Evolutionary conservation across 192 early-diverging fungal genomes (phyloP).

Genomic region (Podila minutissima): DNA sequence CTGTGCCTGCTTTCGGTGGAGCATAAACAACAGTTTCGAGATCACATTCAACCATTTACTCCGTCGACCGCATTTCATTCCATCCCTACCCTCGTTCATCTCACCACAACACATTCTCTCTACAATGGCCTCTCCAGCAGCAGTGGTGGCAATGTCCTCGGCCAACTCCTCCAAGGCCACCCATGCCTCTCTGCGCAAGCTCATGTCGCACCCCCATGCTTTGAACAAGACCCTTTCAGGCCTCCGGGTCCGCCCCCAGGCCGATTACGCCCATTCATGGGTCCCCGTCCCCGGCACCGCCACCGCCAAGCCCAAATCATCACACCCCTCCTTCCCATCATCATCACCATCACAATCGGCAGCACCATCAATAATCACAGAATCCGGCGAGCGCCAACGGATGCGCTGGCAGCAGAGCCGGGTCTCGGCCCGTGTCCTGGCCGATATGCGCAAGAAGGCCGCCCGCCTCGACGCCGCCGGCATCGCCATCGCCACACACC

Average conservation of each 20-base stretch:
- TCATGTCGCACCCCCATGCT: constrained; percentile 33
- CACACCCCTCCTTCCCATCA: not conserved
- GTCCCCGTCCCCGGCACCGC: constrained; percentile 45
- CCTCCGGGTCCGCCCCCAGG: constrained; percentile 27
- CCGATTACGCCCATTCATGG: constrained; percentile 45
- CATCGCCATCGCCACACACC: constrained; percentile 41
- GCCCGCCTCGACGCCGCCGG: constrained; percentile 39
- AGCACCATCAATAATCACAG: constrained; percentile 46
- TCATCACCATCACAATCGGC: constrained; percentile 16
- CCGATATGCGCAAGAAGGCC: constrained; percentile 44
- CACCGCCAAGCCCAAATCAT: constrained; percentile 11
- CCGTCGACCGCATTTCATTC: not conserved
- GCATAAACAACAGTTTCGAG: too few species aligned
- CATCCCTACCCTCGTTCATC: not conserved
- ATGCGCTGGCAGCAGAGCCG: constrained; percentile 49
- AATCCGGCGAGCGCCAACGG: constrained; percentile 38
- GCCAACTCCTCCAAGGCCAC: constrained; percentile 28
- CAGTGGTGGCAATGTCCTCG: constrained; percentile 40
- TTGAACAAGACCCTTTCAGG: constrained; percentile 41
- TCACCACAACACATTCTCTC: not conserved
- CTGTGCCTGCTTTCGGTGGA: too few species aligned
- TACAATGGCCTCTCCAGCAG: constrained; percentile 46
- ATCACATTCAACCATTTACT: too few species aligned
- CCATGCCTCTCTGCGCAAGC: constrained; percentile 28
- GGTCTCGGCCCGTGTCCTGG: constrained; percentile 43